Base-by-base conservation (phyloP, 352 stramenopile genomes). In the Phytophthora tubulina region DNA sequence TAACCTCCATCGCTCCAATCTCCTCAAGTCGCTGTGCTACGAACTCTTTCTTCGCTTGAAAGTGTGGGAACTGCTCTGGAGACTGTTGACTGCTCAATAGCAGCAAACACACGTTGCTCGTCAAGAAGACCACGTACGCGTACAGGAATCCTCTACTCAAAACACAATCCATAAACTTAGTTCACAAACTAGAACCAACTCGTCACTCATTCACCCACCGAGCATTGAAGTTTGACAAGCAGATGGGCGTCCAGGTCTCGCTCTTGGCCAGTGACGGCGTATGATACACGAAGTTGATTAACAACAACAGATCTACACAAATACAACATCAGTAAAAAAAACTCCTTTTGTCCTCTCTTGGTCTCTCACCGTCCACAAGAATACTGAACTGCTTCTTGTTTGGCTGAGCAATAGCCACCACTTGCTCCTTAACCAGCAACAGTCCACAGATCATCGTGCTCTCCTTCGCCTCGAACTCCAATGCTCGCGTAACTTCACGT, bases 191-290 rank as follows among this genome's bases (percentile, higher is more conserved):
- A 45, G 3, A 14, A 44, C 17, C 9, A 45, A 45, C 39, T 11
- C 39, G 39, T 42, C 4, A 35, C 17, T 10, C 11, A 33, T 27
- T 46, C n/a, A 71, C 79, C 32, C 41, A 90, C 85, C 74, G 84
- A 49, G 80, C 63, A 68, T 92, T 91, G 62, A 94, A 94, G 30
- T 75, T 73, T 6, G 84, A 73, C 15, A 94, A 71, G 44, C 84
- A 92, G 14, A 92, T 84, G 2, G 86, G 86, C 31, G 82, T 92
- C 84, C 86, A 94, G 6, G 86, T 91, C 73, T 94, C 86, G 11
- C 80, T 85, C 41, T 73, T 86, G 1, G 66, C 61, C 31, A 94
- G 76, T 42, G 83, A 90, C 41, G 84, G 81, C 21, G 82, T 86
- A 66, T 92, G 72, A 54, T 88, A 90, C n/a, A 94, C 76, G 57